A percentile compares a stretch with the other conserved stretches of the same genome.
phyloP scores from a whole-genome alignment of 495 filamentous ascomycete species.

The Rusavskia elegans region DNA sequence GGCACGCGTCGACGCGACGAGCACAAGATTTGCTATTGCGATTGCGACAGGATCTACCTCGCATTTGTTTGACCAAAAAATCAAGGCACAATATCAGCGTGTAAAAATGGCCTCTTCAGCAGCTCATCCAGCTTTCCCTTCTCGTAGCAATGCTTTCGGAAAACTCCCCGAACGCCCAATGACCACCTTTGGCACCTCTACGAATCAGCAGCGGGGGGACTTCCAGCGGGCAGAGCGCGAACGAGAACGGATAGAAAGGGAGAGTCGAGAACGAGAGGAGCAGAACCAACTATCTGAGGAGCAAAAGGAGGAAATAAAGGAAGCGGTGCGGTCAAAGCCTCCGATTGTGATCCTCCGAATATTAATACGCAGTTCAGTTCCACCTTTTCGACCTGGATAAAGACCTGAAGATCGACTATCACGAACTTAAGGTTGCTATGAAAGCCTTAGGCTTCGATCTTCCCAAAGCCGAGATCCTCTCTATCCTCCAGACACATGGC shows the following conservation, averaged over 20 bases:
- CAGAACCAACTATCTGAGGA: conserved; percentile 52
- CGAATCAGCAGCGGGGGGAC: conserved; percentile 13
- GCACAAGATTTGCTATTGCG: no score
- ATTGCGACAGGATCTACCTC: no score
- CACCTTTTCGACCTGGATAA: conserved; percentile 94
- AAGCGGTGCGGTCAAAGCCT: conserved; percentile 50
- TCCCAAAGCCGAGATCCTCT: conserved; percentile 65
- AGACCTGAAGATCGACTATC: conserved; percentile 86
- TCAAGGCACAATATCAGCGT: no score
- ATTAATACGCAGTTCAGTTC: conserved; percentile 39
- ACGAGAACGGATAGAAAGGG: conserved; percentile 15
- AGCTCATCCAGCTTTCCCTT: background rate
- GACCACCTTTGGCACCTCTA: conserved; percentile 32
- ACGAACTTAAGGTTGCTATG: conserved; percentile 94
- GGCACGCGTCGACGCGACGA: no score
- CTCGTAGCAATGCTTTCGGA: conserved; percentile 7
- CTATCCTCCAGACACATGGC: conserved; percentile 59
- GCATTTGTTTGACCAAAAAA: no score
- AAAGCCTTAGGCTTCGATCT: conserved; percentile 91
- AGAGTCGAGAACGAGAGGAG: conserved; percentile 22
- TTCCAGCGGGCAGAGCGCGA: conserved; percentile 19
- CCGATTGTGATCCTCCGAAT: background rate
- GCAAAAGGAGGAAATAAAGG: conserved; percentile 76
- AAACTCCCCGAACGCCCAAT: conserved; percentile 35
- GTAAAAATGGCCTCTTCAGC: background rate